A percentile compares a stretch with the other conserved stretches of the same genome.
Conservation (phyloP, 73 alveolate genomes). For the Tetrahymena malaccensis region DNA sequence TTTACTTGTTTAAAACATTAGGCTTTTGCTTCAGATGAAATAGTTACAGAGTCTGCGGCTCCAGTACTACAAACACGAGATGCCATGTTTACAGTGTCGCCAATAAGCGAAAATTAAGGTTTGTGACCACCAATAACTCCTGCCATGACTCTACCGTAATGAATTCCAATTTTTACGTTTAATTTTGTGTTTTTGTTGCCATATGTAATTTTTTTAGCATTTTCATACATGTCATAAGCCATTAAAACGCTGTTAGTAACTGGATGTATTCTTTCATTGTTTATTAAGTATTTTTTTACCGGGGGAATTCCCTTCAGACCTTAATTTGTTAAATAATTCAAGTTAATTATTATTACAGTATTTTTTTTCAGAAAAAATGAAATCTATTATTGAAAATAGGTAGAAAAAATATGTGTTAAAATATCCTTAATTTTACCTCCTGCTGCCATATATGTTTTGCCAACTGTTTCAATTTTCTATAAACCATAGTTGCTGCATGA, state of each 20-base stretch:
- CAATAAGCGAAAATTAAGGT: constrained; percentile 91
- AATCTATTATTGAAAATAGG: no score
- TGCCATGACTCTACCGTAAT: constrained; percentile 89
- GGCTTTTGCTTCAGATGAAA: constrained; percentile 2
- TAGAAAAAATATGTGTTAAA: neutral
- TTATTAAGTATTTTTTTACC: neutral
- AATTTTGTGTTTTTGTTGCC: constrained; percentile 35
- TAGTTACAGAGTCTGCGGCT: constrained; percentile 19
- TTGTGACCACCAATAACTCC: constrained; percentile 95
- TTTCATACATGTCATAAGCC: constrained; percentile 34
- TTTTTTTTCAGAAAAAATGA: neutral
- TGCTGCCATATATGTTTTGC: constrained; percentile 57
- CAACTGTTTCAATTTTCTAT: constrained; percentile 49
- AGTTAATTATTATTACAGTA: neutral
- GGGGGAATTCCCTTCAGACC: constrained; percentile 1
- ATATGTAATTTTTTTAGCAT: constrained; percentile 11
- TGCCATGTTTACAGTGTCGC: constrained; percentile 94
- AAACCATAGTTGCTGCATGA: constrained; percentile 32
- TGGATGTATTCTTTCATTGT: neutral
- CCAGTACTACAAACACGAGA: constrained; percentile 86
- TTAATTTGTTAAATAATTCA: neutral
- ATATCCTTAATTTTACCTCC: constrained; percentile 23
- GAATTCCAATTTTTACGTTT: constrained; percentile 88
- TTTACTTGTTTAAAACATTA: neutral
- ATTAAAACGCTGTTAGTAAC: neutral